Base-by-base conservation (phyloP, 1,284 basidiomycete genomes). In the Tilletia horrida region DNA sequence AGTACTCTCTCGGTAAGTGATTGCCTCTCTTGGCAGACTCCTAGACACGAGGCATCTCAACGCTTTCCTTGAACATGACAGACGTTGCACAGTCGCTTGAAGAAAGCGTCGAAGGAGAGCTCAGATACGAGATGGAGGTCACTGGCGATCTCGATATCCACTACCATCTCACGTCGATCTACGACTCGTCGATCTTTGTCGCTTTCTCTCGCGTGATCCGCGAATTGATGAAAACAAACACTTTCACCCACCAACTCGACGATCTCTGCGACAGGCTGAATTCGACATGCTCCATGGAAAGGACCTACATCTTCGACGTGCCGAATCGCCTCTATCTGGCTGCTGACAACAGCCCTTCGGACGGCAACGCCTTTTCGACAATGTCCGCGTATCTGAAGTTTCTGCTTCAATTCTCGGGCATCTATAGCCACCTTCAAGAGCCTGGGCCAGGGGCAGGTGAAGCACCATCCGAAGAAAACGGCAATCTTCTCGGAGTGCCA, bases 301-400 rank as follows among this genome's bases (percentile, higher is more conserved):
- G 44, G 21, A 47, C 55, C 3, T 59, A 59, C 29, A 63, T 45
- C 44, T 63, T 47, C 40, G 62, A 98, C 80, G 88, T 88, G 3
- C 86, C 86, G 4, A 92, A 92, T 21, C 86, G 92, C 64, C 85
- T 97, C 42, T 95, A 93, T 76, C 86, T 97, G 23, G 93, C 93
- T 0, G 93, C 93, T 6, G 95, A 98, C 79, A 89, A 90, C 21
- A 92, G 91, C 0, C 92, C 95, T 0, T 91, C 96, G 31, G 94
- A 97, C 81, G 87, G 89, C 65, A 88, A 89, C 1, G 93, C 91
- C 1, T 90, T 93, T 74, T 91, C 90, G 71, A 85, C 94, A 23
- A 93, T 92, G 75, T 92, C 89, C 74, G 93, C 97, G 76, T 97
- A 95, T 77, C 85, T 97, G 21, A 88, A 89, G 64, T 92, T 93